phyloP scores from a whole-genome alignment of 345 rosid species.

The Acer negundo region DNA sequence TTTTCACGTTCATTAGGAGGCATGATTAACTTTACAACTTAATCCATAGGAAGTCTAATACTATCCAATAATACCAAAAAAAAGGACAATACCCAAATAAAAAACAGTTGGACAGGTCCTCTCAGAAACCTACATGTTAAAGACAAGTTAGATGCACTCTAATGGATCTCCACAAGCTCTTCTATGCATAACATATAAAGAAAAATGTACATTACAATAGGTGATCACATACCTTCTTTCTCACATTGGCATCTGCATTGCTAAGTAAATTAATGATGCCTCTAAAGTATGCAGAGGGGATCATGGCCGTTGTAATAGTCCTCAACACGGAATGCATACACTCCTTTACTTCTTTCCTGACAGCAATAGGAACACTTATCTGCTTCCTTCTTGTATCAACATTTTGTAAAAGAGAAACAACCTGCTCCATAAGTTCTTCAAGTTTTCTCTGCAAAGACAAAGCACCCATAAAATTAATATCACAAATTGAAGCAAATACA shows the following conservation, averaged over 20 bases:
- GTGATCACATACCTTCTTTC: conserved; percentile 63
- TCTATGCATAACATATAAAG: neutral
- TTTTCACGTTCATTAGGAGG: neutral
- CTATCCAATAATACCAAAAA: neutral
- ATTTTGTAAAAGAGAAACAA: conserved; percentile 53
- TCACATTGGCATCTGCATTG: conserved; percentile 53
- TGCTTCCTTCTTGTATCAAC: conserved; percentile 53
- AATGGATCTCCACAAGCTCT: neutral
- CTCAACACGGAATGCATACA: conserved; percentile 57
- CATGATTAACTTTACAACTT: conserved; percentile 1
- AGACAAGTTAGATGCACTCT: neutral
- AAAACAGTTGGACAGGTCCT: neutral
- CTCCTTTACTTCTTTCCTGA: conserved; percentile 59
- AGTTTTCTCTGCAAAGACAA: conserved; percentile 56
- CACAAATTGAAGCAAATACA: neutral
- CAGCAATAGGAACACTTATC: conserved; percentile 34
- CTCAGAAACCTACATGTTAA: neutral
- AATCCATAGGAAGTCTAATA: neutral
- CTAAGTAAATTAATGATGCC: conserved; percentile 68
- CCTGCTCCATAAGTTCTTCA: conserved; percentile 71
- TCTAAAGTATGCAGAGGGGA: conserved; percentile 69
- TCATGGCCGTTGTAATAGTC: conserved; percentile 54
- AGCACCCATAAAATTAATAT: conserved; percentile 1
- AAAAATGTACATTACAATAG: neutral
- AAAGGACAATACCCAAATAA: neutral